These are phyloP conservation scores for Abortiporus biennis DNA, from an alignment of 1,284 basidiomycete genomes.

Conservation along the genomic window DNA sequence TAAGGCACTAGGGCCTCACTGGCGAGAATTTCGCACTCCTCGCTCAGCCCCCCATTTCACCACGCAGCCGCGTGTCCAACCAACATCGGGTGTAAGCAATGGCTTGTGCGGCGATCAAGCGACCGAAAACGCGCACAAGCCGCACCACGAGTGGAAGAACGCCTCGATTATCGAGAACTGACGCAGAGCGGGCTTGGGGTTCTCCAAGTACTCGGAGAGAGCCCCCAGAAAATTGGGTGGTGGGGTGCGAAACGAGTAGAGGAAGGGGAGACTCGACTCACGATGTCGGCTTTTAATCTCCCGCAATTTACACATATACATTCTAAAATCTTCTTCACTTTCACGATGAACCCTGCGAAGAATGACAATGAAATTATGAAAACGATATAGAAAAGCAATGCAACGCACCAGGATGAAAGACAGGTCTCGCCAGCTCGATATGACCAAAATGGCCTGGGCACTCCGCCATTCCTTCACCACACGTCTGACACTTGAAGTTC, in stretches of 20 bases:
- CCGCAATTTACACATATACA: constrained; percentile 99
- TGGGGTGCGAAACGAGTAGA: constrained; percentile 87
- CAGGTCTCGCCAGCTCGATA: constrained; percentile 94
- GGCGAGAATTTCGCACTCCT: constrained; percentile 63
- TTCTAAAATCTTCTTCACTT: constrained; percentile 99
- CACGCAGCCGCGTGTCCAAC: constrained; percentile 79
- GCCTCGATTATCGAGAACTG: constrained; percentile 70
- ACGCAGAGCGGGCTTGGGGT: constrained; percentile 83
- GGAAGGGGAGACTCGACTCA: constrained; percentile 73
- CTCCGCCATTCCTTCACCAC: constrained; percentile 97
- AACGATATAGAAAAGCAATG: background rate
- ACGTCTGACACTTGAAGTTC: constrained; percentile 99
- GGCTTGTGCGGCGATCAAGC: constrained; percentile 81
- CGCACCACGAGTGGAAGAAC: constrained; percentile 68
- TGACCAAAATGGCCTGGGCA: constrained; percentile 99
- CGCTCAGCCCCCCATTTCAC: constrained; percentile 95
- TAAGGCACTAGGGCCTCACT: constrained; percentile 27
- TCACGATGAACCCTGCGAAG: constrained; percentile 85
- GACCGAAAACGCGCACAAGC: constrained; percentile 78
- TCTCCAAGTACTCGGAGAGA: constrained; percentile 82
- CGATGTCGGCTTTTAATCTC: constrained; percentile 93
- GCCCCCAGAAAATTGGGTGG: constrained; percentile 91
- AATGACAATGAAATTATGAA: background rate
- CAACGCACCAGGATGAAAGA: constrained; percentile 94
- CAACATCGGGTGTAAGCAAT: constrained; percentile 58